Percentiles rank a stretch among this genome's conserved stretches.
Conservation (phyloP, 1,284 basidiomycete species). For the Lignosus rhinocerotis region DNA sequence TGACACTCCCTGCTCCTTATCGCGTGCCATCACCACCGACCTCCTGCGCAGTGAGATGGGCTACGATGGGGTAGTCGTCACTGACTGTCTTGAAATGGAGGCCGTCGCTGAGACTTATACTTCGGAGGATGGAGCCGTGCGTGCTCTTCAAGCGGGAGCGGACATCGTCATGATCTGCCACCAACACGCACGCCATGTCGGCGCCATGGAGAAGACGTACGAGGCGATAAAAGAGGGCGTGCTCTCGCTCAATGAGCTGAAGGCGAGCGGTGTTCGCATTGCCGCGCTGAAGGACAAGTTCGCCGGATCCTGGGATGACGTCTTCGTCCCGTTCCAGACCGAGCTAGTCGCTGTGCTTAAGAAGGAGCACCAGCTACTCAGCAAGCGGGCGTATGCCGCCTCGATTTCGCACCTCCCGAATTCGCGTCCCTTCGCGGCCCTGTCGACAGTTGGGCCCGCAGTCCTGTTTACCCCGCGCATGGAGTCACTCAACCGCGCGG, state of each 20-base stretch:
- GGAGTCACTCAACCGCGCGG: slow-evolving; percentile 59
- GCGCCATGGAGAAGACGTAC: slow-evolving; percentile 53
- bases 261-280: slow-evolving; percentile 47
- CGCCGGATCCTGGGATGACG: slow-evolving; percentile 46
- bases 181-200: slow-evolving; percentile 50
- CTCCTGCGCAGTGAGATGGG: slow-evolving; percentile 50
- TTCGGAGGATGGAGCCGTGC: slow-evolving; percentile 52
- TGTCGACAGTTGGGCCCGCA: slow-evolving; percentile 32
- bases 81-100: slow-evolving; percentile 73
- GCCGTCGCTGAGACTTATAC: slow-evolving; percentile 59
- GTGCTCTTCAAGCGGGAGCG: slow-evolving; percentile 58
- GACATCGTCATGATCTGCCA: slow-evolving; percentile 76
- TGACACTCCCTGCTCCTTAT: slow-evolving; percentile 59
- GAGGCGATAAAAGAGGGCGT: slow-evolving; percentile 45
- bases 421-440: slow-evolving; percentile 37
- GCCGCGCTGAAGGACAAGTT: slow-evolving; percentile 50
- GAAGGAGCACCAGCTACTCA: slow-evolving; percentile 42
- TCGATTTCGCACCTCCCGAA: slow-evolving; percentile 51
- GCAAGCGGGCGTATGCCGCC: slow-evolving; percentile 45
- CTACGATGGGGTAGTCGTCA: slow-evolving; percentile 59
- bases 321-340: slow-evolving; percentile 35
- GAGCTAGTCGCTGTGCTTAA: slow-evolving; percentile 38
- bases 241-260: slow-evolving; percentile 41
- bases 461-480: slow-evolving; percentile 56
- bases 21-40: slow-evolving; percentile 49